Conservation (phyloP, 176 grass and related monocot species). For the Miscanthus lutarioriparius region DNA sequence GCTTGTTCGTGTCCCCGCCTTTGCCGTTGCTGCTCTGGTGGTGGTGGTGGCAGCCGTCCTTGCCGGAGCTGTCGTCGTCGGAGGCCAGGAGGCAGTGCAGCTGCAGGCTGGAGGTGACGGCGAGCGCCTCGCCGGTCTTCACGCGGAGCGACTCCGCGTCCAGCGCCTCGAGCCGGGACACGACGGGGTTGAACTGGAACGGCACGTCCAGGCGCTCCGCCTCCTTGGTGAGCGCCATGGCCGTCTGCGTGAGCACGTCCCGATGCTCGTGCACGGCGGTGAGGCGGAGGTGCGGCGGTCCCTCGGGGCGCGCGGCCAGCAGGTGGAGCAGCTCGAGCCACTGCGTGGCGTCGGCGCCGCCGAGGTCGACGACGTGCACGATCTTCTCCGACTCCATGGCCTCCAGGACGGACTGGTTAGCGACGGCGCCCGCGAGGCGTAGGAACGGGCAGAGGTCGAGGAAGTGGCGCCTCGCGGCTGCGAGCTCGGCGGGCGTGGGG, state of each 20-base stretch:
- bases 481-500: slow-evolving; percentile 28
- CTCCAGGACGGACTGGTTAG: slow-evolving; percentile 80
- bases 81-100: slow-evolving; percentile 66
- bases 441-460: slow-evolving; percentile 91
- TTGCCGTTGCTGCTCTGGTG: too few relatives aligned
- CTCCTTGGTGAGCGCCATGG: slow-evolving; percentile 66
- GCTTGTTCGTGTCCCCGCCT: not conserved
- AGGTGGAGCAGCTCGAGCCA: slow-evolving; percentile 81
- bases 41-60: too few relatives aligned
- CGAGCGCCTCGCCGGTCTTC: slow-evolving; percentile 89
- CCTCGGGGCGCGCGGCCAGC: slow-evolving; percentile 61
- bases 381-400: slow-evolving; percentile 90
- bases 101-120: slow-evolving; percentile 69
- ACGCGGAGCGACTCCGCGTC: slow-evolving; percentile 73
- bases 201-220: slow-evolving; percentile 88
- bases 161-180: slow-evolving; percentile 50
- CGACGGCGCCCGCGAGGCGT: slow-evolving; percentile 54
- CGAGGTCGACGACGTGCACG: slow-evolving; percentile 84
- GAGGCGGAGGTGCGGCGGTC: slow-evolving; percentile 83
- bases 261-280: slow-evolving; percentile 63
- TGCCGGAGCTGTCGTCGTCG: slow-evolving; percentile 9
- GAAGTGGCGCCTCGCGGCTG: slow-evolving; percentile 60
- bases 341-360: slow-evolving; percentile 66
- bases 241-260: slow-evolving; percentile 56
- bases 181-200: slow-evolving; percentile 87